A percentile compares a stretch with the other conserved stretches of the same genome.
phyloP scores from a whole-genome alignment of 2,329 filamentous ascomycete species.

The Penicillium carneum region DNA sequence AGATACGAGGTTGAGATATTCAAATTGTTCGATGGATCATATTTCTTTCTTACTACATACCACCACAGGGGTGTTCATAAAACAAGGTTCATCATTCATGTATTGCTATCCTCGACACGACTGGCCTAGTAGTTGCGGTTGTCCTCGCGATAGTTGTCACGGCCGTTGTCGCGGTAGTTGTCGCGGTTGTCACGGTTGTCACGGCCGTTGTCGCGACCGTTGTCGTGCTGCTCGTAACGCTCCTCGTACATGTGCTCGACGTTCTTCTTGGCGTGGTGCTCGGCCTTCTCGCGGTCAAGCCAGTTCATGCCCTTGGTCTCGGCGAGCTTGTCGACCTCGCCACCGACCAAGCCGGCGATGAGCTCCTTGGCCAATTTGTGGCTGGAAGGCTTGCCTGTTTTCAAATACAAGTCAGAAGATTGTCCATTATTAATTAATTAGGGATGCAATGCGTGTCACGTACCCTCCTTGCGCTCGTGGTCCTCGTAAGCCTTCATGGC shows the following conservation, averaged over 20 bases:
- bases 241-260: conserved; percentile 68
- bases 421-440: not conserved
- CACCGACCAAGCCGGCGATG: conserved; percentile 73
- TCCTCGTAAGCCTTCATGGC: conserved; percentile 83
- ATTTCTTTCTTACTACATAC: not conserved
- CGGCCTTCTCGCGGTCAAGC: conserved; percentile 66
- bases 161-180: too few species aligned
- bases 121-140: conserved; percentile 55
- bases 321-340: conserved; percentile 76
- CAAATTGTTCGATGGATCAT: conserved; percentile 5
- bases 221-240: conserved; percentile 59
- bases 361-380: conserved; percentile 81
- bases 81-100: conserved; percentile 15
- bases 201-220: too few species aligned
- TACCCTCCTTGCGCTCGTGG: conserved; percentile 73
- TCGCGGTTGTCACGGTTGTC: too few species aligned
- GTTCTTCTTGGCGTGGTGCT: conserved; percentile 65
- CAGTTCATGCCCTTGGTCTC: conserved; percentile 73
- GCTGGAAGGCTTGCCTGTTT: conserved; percentile 71
- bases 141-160: too few species aligned
- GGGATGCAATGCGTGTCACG: conserved; percentile 24
- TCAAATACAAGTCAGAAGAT: not conserved
- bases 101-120: conserved; percentile 32
- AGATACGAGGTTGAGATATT: not conserved
- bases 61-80: not conserved